Percentiles rank a stretch among this genome's conserved stretches.
These are phyloP conservation scores for Ambrosiella xylebori DNA, from an alignment of 2,329 filamentous ascomycete species.

Conservation along the genomic window DNA sequence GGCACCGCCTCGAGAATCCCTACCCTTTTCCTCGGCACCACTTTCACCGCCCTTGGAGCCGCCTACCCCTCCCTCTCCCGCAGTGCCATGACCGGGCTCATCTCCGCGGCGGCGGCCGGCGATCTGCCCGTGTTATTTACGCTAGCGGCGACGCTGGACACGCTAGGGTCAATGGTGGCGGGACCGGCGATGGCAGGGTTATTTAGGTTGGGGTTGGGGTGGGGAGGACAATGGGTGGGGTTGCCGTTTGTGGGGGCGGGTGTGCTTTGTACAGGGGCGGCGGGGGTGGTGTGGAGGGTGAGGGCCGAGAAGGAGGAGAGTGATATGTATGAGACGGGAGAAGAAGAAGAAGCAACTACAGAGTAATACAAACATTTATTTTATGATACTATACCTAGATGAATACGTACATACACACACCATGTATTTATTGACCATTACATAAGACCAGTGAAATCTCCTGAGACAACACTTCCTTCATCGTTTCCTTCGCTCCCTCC, in stretches of 20 bases:
- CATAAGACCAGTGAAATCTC: too few species aligned
- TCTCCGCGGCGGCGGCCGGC: constrained; percentile 1
- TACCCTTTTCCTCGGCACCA: not conserved
- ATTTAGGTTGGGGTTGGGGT: not conserved
- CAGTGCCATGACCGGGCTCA: constrained; percentile 12
- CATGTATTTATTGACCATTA: too few species aligned
- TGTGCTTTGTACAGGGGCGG: not conserved
- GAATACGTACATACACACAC: not conserved
- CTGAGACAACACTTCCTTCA: not conserved
- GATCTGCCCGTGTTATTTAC: constrained; percentile 13
- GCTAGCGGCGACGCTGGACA: constrained; percentile 1
- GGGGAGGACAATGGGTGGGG: not conserved
- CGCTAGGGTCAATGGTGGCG: not conserved
- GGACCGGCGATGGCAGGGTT: not conserved
- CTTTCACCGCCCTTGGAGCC: constrained; percentile 3
- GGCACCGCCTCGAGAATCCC: not conserved
- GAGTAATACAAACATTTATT: not conserved
- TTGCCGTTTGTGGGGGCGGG: constrained; percentile 4
- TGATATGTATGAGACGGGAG: not conserved
- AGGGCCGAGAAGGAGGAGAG: not conserved
- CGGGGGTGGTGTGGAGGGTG: not conserved
- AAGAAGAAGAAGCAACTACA: not conserved
- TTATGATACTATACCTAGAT: not conserved
- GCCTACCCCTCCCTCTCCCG: constrained; percentile 5
- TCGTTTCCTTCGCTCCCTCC: not conserved